Conservation (phyloP, 73 alveolate genomes). For the Tetrahymena thermophila region DNA sequence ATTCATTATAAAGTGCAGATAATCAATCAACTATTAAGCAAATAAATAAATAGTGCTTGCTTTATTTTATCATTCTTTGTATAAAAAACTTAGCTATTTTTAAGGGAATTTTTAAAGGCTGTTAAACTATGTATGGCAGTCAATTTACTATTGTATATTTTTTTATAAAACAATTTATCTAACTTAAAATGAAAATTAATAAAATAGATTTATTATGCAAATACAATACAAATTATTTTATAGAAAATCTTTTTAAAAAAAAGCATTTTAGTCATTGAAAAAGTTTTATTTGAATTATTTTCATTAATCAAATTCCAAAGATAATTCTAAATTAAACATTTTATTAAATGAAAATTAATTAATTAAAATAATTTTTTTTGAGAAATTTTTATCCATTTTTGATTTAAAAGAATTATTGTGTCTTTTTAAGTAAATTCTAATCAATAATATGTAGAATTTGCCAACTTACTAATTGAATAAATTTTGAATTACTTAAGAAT, state of each 20-base stretch:
- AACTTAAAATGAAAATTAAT: neutral
- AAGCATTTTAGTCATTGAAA: too few species aligned
- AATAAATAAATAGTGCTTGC: neutral
- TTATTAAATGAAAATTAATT: too few species aligned
- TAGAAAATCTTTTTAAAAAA: too few species aligned
- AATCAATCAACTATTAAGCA: too few species aligned
- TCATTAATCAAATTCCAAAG: too few species aligned
- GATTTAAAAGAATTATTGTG: neutral
- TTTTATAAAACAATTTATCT: neutral
- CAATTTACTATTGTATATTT: neutral
- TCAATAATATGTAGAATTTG: neutral
- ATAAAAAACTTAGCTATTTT: neutral
- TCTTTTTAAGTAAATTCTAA: neutral
- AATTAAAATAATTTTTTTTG: too few species aligned
- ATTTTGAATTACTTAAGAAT: neutral
- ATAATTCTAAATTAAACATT: too few species aligned
- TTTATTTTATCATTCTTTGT: neutral
- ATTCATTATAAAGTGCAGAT: neutral
- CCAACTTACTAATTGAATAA: neutral
- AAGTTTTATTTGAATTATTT: too few species aligned
- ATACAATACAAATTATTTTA: too few species aligned
- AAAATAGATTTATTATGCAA: too few species aligned
- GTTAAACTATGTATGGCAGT: neutral
- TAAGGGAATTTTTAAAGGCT: neutral
- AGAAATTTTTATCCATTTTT: neutral